A percentile compares a stretch with the other conserved stretches of the same genome.
Evolutionary conservation across 1,284 basidiomycete genomes (phyloP).

Genomic region (Mycosarcoma maydis): DNA sequence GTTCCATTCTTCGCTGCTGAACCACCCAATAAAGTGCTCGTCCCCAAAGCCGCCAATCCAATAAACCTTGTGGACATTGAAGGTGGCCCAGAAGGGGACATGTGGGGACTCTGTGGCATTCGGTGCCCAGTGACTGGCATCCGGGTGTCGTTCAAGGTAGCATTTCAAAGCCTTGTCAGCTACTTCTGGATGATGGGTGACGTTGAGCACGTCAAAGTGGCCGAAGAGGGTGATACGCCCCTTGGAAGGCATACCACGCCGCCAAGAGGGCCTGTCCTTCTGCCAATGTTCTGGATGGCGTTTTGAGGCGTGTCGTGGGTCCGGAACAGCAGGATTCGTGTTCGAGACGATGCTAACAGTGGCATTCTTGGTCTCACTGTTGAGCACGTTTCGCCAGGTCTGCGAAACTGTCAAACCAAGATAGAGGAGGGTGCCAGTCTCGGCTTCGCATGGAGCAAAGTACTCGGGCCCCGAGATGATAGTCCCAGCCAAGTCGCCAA

Average conservation of each 20-base stretch:
- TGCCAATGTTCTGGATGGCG: conserved; percentile 40
- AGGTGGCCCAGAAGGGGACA: conserved; percentile 56
- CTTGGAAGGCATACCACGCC: conserved; percentile 64
- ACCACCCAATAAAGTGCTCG: conserved; percentile 64
- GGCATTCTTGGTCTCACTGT: conserved; percentile 38
- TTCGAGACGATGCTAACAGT: conserved; percentile 55
- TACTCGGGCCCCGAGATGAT: conserved; percentile 58
- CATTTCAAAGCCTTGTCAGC: conserved; percentile 31
- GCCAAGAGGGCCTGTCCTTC: conserved; percentile 53
- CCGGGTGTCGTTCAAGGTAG: conserved; percentile 53
- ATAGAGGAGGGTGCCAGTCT: conserved; percentile 57
- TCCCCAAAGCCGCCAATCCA: conserved; percentile 65
- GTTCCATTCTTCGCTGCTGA: conserved; percentile 46
- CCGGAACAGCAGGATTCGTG: conserved; percentile 45
- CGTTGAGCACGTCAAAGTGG: conserved; percentile 43
- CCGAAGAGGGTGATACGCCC: conserved; percentile 59
- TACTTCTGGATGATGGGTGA: conserved; percentile 13
- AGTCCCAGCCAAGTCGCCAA: conserved; percentile 34
- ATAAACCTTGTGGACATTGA: conserved; percentile 54
- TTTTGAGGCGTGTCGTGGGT: conserved; percentile 46
- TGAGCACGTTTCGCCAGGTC: conserved; percentile 59
- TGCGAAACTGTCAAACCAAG: conserved; percentile 64
- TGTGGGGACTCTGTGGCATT: conserved; percentile 57
- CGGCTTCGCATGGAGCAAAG: conserved; percentile 58
- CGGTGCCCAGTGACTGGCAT: conserved; percentile 59